Evolutionary conservation across 176 grass and related monocot species (phyloP), one percentile per base, ranked within the genome.

Genomic region (Zea luxurians): DNA sequence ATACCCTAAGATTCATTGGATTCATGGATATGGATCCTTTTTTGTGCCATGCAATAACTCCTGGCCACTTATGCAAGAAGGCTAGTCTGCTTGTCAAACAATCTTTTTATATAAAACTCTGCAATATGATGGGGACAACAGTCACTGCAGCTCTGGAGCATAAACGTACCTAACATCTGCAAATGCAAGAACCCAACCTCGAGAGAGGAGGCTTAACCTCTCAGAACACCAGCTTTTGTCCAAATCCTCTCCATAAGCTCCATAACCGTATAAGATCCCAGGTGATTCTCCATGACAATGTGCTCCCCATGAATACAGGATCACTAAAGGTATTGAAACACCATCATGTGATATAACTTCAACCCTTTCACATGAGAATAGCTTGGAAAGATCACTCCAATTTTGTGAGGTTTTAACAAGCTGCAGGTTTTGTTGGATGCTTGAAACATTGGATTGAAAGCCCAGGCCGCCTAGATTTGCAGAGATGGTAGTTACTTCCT

Each of bases 191-290:
- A 92, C 78, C 96, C 96, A 99, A 74, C 90, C 90, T 75, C 89
- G 92, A 83, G 80, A 86, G 58, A 99, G 91, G 83, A 99, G 84
- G 81, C 88, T 85, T 77, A 99, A 82, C 45, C 79, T 89, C 75
- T 95, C 92, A 75, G 96, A 86, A 81, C 86, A 95, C 91, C 91
- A 99, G 57, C 92, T 92, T 90, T 92, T 99, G 84, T 99, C 96
- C 68, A 95, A 83, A 80, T 92, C 91, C 72, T 99, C 92, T 64
- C 92, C 92, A 74, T 95, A 99, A 79, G 96, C 85, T 80, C 90
- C 96, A 85, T 95, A 99, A 42, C 92, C 96, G 65, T 92, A 91
- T 80, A 99, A 87, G 70, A 95, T 80, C 37, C 90, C 89, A 85
- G 89, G 83, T 64, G 91, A 88, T 78, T 76, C 81, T 66, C 85